These are phyloP conservation scores for Hibiscus syriacus DNA, from an alignment of 345 rosid species.

Conservation along the genomic window DNA sequence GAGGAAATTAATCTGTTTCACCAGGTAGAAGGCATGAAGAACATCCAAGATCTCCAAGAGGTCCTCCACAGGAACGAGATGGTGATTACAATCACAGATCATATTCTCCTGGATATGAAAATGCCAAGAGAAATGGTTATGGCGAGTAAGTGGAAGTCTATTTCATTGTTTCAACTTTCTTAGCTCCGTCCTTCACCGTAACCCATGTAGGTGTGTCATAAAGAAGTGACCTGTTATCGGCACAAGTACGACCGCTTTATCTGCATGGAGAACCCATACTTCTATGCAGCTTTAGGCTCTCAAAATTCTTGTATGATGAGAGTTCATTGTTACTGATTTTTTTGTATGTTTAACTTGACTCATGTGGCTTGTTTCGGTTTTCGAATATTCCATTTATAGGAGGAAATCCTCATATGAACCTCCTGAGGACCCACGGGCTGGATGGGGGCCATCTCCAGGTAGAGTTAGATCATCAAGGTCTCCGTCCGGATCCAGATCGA, in stretches of 20 bases:
- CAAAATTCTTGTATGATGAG: background rate
- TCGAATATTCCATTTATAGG: conserved; percentile 23
- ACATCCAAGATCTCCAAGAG: conserved; percentile 61
- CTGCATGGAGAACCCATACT: background rate
- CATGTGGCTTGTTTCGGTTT: background rate
- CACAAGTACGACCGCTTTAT: background rate
- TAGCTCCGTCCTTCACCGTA: background rate
- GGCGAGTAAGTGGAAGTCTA: conserved; percentile 38
- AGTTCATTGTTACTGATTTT: background rate
- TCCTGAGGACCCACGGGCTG: conserved; percentile 38
- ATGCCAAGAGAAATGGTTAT: conserved; percentile 38
- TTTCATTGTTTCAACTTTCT: background rate
- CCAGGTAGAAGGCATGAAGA: conserved; percentile 61
- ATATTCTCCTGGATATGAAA: conserved; percentile 54
- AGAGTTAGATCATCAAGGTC: conserved; percentile 45
- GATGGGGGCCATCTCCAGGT: conserved; percentile 36
- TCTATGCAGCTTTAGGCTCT: background rate
- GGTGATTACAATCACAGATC: conserved; percentile 42
- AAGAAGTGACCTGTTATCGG: background rate
- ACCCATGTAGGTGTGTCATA: background rate
- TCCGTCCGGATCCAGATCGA: conserved; percentile 62
- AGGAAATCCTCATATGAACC: conserved; percentile 32
- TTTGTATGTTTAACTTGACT: background rate
- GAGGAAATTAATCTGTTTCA: conserved; percentile 57
- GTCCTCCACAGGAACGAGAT: conserved; percentile 61